phyloP scores from a whole-genome alignment of 805 yeast genomes.

The Sugiyamaella floridensis region DNA sequence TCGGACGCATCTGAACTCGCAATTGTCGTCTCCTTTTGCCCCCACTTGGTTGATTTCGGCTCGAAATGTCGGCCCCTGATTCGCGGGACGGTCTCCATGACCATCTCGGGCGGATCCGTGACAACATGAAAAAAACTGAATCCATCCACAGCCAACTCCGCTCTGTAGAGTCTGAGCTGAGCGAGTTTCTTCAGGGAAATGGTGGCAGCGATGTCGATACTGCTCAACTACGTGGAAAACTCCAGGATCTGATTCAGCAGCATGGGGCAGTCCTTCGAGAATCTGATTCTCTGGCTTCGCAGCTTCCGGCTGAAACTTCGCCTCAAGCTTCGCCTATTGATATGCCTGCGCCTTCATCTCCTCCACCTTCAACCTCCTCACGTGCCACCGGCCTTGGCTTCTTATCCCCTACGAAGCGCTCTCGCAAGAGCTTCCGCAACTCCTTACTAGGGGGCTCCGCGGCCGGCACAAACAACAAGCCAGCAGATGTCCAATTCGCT shows the following conservation, averaged over 20 bases:
- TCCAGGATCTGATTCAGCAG: conserved; percentile 7
- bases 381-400: not conserved
- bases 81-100: conserved; percentile 1
- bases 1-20: no score
- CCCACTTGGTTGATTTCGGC: not conserved
- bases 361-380: not conserved
- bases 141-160: conserved; percentile 3
- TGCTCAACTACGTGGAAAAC: conserved; percentile 1
- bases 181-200: not conserved
- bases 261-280: conserved; percentile 8
- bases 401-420: conserved; percentile 7
- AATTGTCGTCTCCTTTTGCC: no score
- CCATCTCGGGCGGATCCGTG: conserved; percentile 4
- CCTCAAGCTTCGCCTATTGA: not conserved
- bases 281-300: not conserved
- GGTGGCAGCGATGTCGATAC: not conserved
- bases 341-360: not conserved
- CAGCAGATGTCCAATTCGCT: conserved; percentile 25
- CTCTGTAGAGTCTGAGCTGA: conserved; percentile 6
- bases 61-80: not conserved
- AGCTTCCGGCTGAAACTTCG: not conserved
- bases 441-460: conserved; percentile 8
- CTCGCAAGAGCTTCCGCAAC: conserved; percentile 2
- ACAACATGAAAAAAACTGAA: conserved; percentile 6
- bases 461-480: not conserved